Base-by-base conservation (phyloP, 306 rosid genomes). In the Quercus mongolica region DNA sequence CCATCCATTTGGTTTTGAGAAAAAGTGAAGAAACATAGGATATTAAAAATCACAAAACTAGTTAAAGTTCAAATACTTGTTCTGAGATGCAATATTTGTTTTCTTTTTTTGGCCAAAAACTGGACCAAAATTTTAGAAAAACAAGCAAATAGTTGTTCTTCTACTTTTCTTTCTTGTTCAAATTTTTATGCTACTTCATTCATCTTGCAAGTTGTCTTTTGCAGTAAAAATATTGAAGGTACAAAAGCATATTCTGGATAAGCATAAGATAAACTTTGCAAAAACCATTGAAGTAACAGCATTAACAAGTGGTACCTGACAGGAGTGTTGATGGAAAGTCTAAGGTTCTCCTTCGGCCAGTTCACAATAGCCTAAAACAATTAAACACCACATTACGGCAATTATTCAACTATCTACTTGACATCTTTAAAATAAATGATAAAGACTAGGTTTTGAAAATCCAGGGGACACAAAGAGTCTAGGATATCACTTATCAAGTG, bases 321-420 rank as follows among this genome's bases (percentile, higher is more conserved):
- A 74, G 98, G 96, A 74, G 92, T 93, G 46, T 86, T 91, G 31
- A 95, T 83, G 65, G 99, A 90, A 73, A 95, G 88, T 67, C 89
- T 88, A 56, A 95, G 88, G 76, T 83, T 85, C 78, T 80, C 93
- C 89, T 86, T 95, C 5, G 96, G 92, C 99, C 99, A 95, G 86
- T 88, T 88, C 72, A 93, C 94, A 82, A 93, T 87, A 79, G 82
- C 94, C 99, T 93, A 73, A 61, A 77, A 62, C 68, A 87, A 82
- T 71, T 31, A 49, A 71, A 59, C 17, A 72, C 61, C 69, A 75
- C 15, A 71, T 73, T 73, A 56, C 75, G 81, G 79, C 49, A 67
- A 76, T 52, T 41, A 78, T 21, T 75, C 41, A 75, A 23, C 59
- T 18, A 44, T 71, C 7, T 69, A n/a, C 67, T 62, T 77, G 54